Evolutionary conservation across 495 filamentous ascomycete species (phyloP), one percentile per base, ranked within the genome.

Genomic region (Elaphomyces granulatus): DNA sequence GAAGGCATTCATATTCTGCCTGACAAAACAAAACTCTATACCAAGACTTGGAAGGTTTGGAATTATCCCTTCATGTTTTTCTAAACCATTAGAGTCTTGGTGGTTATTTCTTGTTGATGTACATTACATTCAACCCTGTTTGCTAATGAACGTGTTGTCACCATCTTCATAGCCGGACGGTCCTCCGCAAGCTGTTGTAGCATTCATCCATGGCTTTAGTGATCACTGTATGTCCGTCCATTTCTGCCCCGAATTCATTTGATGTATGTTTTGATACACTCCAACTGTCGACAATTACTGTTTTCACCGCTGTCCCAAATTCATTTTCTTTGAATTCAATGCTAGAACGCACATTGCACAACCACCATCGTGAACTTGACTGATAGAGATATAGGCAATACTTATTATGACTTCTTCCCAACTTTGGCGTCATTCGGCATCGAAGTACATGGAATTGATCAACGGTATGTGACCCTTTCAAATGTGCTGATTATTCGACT

Each of bases 191-290:
- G 85, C 87, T 10, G 77, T 78, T 19, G 46, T 90, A 15, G 67
- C 86, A 43, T 77, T 87, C 53, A 56, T 94, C 43, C 87, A 94
- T 60, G 87, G 87, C 45, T 94, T 83, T 68, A 81, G 74, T 47
- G 87, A 94, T 60, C 87, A 94, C 52, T 67, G 64, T 59, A 49
- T 23, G 47, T 47, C 20, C 37, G 18, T 18, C 34, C 12, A 26
- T 17, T 18, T 20, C 8, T n/a, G 18, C 36, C 20, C 21, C 10
- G n/a, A 16, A 9, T 8, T 17, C 16, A 20, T 14, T 48, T 18
- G n/a, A 37, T 17, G 10, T 47, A n/a, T n/a, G n/a, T n/a, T n/a
- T n/a, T n/a, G n/a, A n/a, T n/a, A n/a, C n/a, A n/a, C n/a, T n/a
- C n/a, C n/a, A n/a, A n/a, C 28, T 28, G 16, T 12, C 19, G 35